Evolutionary conservation across 2,329 filamentous ascomycete genomes (phyloP), one percentile per base, ranked within the genome.

Genomic region (Xylariaceae sp.): DNA sequence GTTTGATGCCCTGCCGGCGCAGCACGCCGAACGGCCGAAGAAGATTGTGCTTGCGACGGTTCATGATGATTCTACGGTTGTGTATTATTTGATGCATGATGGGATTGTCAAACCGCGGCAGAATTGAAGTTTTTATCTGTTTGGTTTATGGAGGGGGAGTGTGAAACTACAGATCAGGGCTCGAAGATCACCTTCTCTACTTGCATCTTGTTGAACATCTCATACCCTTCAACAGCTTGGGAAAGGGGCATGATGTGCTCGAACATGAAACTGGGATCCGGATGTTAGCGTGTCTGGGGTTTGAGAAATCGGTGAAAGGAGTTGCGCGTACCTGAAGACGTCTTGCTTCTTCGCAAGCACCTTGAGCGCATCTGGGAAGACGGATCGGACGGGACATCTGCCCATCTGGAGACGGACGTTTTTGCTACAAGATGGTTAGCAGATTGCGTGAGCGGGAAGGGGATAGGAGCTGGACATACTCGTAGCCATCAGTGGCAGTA

Each of bases 91-190:
- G 63, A 84, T 93, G 72, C 89, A 93, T 68, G 89, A 93, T 73
- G 90, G 89, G n/a, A 85, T 92, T 64, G 88, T 93, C 57, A 94
- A 93, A 77, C 90, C 90, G 30, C 80, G 90, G 58, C 90, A 93
- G 73, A 94, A 94, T 72, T 93, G 76, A 81, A 30, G 5, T 30
- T 30, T 30, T 30, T 30, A 30, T 30, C 3, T 30, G 23, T 30
- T 18, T 18, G 17, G 23, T 30, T 30, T 30, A 30, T 30, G 23
- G 23, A 30, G 23, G 4, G 23, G 23, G 5, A 4, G 23, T 30
- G 23, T 4, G 23, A 30, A 5, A 30, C 23, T 30, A 11, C 42
- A n/a, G n/a, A 13, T 45, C 47, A 45, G 6, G 42, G 42, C 13
- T 15, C 11, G 42, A 45, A 45, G 4, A 45, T 45, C n/a, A 45